Evolutionary conservation across 805 yeast species (phyloP), one percentile per base, ranked within the genome.

Genomic region (Pichia rugopelliculosa): DNA sequence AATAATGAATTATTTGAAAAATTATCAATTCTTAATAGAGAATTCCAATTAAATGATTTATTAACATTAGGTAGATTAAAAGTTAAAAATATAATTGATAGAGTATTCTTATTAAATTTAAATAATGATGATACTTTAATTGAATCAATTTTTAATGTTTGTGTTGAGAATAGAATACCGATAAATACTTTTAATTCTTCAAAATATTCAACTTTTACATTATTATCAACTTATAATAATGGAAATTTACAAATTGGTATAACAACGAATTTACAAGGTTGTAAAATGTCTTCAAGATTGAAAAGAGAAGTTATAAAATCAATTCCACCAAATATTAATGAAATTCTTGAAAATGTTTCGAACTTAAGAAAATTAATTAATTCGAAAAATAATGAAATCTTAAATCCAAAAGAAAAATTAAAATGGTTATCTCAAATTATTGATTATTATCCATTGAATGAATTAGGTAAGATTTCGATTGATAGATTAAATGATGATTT

Each of bases 401-500:
- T 70, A 52, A 79, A 74, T 51, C 59, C 71, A 33, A 80, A 80
- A 57, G 72, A 93, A 27, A 38, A 50, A 56, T 73, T 87, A 24
- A 74, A 95, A 58, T 91, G 96, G 95, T 68, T 90, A 46, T 77
- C 89, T 3, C 97, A 90, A 59, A 77, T 89, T 45, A 91, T 91
- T 44, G 97, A 90, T 58, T 90, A 91, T 62, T 90, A 79, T 58
- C 98, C 98, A 3, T 69, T 90, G 39, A 67, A 70, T 8, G 74
- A 77, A 56, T 71, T 90, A 36, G 81, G 83, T 1, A 69, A 71
- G 2, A 59, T 90, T 1, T 74, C 82, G 1, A 63, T 85, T 17
- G 77, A 76, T 15, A 84, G 82, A 53, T 69, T 86, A 45, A 46
- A 44, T 41, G 63, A 77, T 1, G 62, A 64, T 15, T 50, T 60